phyloP scores from a whole-genome alignment of 108 stramenopile genomes.

The Nitzschia sp. region DNA sequence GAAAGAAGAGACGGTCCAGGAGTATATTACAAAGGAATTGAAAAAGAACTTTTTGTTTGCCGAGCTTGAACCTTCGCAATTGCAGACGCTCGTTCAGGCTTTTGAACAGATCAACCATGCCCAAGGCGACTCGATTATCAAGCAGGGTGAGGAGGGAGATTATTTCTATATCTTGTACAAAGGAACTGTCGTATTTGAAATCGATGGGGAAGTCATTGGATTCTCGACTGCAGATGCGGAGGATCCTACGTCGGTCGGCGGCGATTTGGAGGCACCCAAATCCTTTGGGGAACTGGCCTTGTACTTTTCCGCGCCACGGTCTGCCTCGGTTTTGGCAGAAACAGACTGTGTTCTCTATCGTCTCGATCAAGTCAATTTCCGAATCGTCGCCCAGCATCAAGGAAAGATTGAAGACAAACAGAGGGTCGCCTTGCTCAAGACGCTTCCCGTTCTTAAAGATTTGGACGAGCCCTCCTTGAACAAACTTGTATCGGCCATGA shows the following conservation, averaged over 20 bases:
- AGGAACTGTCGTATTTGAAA: constrained; percentile 28
- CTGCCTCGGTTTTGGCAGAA: constrained; percentile 34
- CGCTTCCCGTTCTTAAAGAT: constrained; percentile 21
- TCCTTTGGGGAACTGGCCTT: constrained; percentile 49
- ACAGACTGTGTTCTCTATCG: constrained; percentile 16
- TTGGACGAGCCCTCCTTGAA: neutral
- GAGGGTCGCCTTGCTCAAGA: neutral
- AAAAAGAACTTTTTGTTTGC: constrained; percentile 2
- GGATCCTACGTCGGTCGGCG: neutral
- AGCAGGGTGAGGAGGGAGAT: constrained; percentile 21
- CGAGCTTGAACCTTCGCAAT: neutral
- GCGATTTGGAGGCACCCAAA: constrained; percentile 7
- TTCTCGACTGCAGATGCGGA: constrained; percentile 34
- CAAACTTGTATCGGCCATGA: constrained; percentile 1
- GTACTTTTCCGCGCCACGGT: constrained; percentile 9
- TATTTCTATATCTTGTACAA: constrained; percentile 46
- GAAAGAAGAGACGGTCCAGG: neutral
- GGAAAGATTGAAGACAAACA: neutral
- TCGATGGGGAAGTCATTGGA: constrained; percentile 2
- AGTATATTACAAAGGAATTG: neutral
- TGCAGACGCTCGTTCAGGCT: constrained; percentile 9
- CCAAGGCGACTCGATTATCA: constrained; percentile 37
- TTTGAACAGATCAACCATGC: constrained; percentile 31
- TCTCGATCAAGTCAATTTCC: neutral
- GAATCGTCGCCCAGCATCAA: constrained; percentile 2